A percentile compares a stretch with the other conserved stretches of the same genome.
These are phyloP conservation scores for Plasmopara halstedii DNA, from an alignment of 352 stramenopile genomes.

Conservation along the genomic window DNA sequence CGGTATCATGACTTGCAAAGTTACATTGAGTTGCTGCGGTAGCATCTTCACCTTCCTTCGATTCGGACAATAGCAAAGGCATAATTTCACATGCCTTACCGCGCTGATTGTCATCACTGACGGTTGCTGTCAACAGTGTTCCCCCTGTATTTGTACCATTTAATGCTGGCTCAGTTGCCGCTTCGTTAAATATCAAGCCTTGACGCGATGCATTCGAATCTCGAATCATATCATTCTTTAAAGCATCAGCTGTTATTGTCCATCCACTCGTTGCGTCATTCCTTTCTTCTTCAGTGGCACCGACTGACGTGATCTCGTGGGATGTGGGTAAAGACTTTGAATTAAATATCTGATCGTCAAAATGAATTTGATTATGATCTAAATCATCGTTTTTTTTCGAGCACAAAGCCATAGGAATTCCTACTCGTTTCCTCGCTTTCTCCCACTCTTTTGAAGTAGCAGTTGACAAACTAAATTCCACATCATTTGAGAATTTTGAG, in stretches of 20 bases:
- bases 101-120: slow-evolving; percentile 1
- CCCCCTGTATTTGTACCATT: not conserved
- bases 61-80: not conserved
- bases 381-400: not conserved
- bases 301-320: not conserved
- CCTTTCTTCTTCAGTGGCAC: slow-evolving; percentile 7
- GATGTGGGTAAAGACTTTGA: not conserved
- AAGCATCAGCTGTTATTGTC: slow-evolving; percentile 17
- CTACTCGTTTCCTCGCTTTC: slow-evolving; percentile 21
- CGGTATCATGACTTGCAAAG: slow-evolving; percentile 3
- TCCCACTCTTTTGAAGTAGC: slow-evolving; percentile 33
- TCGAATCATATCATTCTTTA: slow-evolving; percentile 1
- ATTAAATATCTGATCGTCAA: slow-evolving; percentile 1
- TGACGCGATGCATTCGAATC: slow-evolving; percentile 8
- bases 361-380: not conserved
- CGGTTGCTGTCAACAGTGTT: not conserved
- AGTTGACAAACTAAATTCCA: slow-evolving; percentile 38
- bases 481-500: slow-evolving; percentile 38
- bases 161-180: not conserved
- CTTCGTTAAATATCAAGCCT: not conserved
- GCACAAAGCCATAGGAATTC: slow-evolving; percentile 20
- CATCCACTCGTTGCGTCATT: slow-evolving; percentile 14
- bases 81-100: slow-evolving; percentile 2
- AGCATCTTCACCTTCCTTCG: slow-evolving; percentile 5
- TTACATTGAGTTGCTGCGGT: not conserved